Evolutionary conservation across 2,329 filamentous ascomycete genomes (phyloP), one percentile per base, ranked within the genome.

Genomic region (Aureobasidium subglaciale): DNA sequence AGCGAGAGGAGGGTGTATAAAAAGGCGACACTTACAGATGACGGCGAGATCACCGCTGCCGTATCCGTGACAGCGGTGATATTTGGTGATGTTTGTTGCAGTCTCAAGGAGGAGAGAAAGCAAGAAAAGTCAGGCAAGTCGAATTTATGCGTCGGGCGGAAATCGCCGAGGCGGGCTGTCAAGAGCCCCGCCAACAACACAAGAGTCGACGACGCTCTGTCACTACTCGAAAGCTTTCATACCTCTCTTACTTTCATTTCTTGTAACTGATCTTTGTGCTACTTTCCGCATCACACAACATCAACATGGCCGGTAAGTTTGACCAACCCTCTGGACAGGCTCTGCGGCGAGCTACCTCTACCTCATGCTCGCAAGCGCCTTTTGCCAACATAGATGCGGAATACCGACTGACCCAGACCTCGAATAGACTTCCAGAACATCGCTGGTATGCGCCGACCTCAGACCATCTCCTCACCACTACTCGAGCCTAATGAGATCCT

Each of bases 371-470:
- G 22, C 34, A 38, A 29, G 46, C 46, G 46, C 40, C 30, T 45
- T 45, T 29, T 38, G 40, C 50, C 10, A 2, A 22, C 18, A 55
- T 27, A 24, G 18, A 24, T 22, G 35, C 9, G 5, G 15, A 25
- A 10, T 15, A 42, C 41, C n/a, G 32, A 16, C 54, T 56, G 54
- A 56, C 35, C 13, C 15, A 25, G 32, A 34, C 49, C 55, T 58
- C 24, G 53, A 52, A 22, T 56, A 73, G 73, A 71, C 66, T 75
- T 73, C 62, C 46, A 61, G 56, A 62, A 63, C 43, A 64, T 76
- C 59, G 75, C 73, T 63, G 67, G 75, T 76, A 69, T 62, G 72
- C 69, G 58, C 40, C 40, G 53, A 13, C 48, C 38, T 6, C n/a
- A 15, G 32, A n/a, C 6, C 16, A 5, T 16, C 8, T 16, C 8